Base-by-base conservation (phyloP, 2,329 filamentous ascomycete species). In the Talaromyces sp. region DNA sequence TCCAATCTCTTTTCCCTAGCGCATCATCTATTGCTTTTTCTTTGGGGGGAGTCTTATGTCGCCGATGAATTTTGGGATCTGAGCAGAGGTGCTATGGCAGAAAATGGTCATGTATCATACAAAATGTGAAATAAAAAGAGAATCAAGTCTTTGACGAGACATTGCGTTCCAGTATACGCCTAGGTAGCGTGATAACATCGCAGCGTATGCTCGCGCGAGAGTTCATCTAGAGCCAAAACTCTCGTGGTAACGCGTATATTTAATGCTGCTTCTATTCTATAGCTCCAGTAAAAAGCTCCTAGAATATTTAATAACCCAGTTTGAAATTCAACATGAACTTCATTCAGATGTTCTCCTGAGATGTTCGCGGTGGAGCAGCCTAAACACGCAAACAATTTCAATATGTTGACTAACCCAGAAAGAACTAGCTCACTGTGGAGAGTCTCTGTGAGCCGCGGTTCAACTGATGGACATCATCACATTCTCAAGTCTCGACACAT, bases 81-180 rank as follows among this genome's bases (percentile, higher is more conserved):
- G 45, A 60, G 19, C 31, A 37, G 58, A 22, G 39, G n/a, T 24
- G 56, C 37, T 49, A 37, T 24, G 19, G 45, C 59, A 50, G 35
- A 24, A 27, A 60, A 50, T 22, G 45, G 59, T 61, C 24, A 52
- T 61, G 59, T 61, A 61, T 52, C 59, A 61, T 61, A 61, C 45
- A 37, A 31, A 50, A 39, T 56, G 33, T 56, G 52, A 39, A 37
- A 22, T 22, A 37, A 56, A 56, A 54, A 22, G 10, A n/a, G 33
- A 56, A 56, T 56, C 52, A 37, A 56, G 52, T 56, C 52, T 37
- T 56, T 56, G 52, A 56, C 52, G 22, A 37, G 16, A 39, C 52
- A 22, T 54, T 49, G 3, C 9, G 47, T 31, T 6, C n/a, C 22
- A 22, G 16, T 8, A 37, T 22, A 16, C 22, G 35, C 27, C 35